Evolutionary conservation across 1,284 basidiomycete species (phyloP), one percentile per base, ranked within the genome.

Genomic region (Thecaphora thlaspeos): DNA sequence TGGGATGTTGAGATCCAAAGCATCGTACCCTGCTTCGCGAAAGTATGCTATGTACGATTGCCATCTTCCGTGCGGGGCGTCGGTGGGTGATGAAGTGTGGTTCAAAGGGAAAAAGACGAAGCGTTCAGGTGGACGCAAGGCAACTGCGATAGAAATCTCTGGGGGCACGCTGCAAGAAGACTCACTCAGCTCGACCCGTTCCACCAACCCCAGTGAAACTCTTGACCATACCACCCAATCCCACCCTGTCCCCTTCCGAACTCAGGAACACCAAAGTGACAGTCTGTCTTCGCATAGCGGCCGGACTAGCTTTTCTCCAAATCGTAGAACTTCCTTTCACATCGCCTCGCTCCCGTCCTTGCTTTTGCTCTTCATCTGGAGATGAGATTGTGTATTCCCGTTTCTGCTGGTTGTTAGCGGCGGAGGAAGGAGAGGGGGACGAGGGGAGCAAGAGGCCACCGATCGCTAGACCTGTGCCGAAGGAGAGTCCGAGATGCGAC

Each of bases 21-120:
- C 62, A 26, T 67, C 55, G 48, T 63, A 63, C 1, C 64, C 64
- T 0, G 60, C 61, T 46, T 67, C 64, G 2, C 61, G 22, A 26
- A 67, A 67, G 30, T 67, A 67, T 8, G 50, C 60, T 34, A 67
- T 63, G 60, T 60, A 67, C 4, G 53, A 47, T 24, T 53, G 56
- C 64, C 64, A 67, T 24, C 54, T 50, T 1, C 37, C 22, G 8
- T 57, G 54, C 2, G 40, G 48, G 9, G 26, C 19, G 0, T n/a
- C 19, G 17, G 37, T 9, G 8, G n/a, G 19, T 5, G n/a, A 39
- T n/a, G 19, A 39, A 39, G 17, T 39, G 19, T 9, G n/a, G 19
- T n/a, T n/a, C n/a, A n/a, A n/a, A 39, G 19, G 19, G 37, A 39
- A 39, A n/a, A 39, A n/a, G 19, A 39, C n/a, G n/a, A 7, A 9